These are phyloP conservation scores for Vanrija sp. DNA, from an alignment of 1,284 basidiomycete species.

Conservation along the genomic window DNA sequence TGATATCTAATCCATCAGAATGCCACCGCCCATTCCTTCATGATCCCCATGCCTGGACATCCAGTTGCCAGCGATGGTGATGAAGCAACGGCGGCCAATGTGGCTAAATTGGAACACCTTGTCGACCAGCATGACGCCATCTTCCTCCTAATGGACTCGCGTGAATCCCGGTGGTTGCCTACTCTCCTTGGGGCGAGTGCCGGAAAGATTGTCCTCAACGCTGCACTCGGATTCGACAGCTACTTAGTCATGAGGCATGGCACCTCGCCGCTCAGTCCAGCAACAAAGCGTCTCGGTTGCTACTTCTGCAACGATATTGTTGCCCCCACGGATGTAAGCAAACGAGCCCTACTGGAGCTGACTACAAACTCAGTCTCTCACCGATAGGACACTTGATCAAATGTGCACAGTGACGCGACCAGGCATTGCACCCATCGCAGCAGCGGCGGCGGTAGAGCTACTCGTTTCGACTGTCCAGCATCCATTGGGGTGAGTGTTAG, in stretches of 20 bases:
- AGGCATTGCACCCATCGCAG: constrained; percentile 86
- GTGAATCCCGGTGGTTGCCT: constrained; percentile 93
- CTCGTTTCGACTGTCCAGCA: constrained; percentile 87
- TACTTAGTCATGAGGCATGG: constrained; percentile 98
- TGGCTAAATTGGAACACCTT: constrained; percentile 68
- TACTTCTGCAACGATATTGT: constrained; percentile 99
- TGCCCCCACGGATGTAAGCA: constrained; percentile 81
- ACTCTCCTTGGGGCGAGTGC: constrained; percentile 79
- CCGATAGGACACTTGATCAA: constrained; percentile 92
- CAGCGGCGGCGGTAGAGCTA: constrained; percentile 86
- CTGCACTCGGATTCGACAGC: constrained; percentile 92
- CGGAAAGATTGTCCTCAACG: constrained; percentile 90
- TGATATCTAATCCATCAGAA: constrained; percentile 54
- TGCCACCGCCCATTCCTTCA: constrained; percentile 67
- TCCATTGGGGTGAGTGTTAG: constrained; percentile 65
- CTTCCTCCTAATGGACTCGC: constrained; percentile 95
- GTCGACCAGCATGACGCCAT: constrained; percentile 81
- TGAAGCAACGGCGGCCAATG: constrained; percentile 55
- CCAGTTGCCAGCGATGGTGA: constrained; percentile 62
- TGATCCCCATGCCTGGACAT: constrained; percentile 97
- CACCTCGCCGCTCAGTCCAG: not conserved
- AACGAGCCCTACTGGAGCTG: constrained; percentile 1
- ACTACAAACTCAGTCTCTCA: constrained; percentile 63
- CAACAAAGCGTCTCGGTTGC: constrained; percentile 63
- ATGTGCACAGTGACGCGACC: constrained; percentile 99